Base-by-base conservation (phyloP, 805 yeast genomes). In the Cyberlindnera mrakii region DNA sequence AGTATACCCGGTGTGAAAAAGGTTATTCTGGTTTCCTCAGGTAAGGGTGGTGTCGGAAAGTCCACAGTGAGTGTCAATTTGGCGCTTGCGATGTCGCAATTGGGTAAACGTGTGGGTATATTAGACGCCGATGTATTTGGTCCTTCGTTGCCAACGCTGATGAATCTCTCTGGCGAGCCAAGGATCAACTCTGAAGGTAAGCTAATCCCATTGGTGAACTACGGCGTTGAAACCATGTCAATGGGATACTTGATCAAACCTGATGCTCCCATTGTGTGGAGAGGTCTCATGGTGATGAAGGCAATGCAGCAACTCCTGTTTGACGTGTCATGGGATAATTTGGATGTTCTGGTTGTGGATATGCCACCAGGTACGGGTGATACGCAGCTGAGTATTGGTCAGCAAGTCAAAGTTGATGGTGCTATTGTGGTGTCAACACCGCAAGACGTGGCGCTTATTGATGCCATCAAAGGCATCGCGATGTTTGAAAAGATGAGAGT, bases 281-380 rank as follows among this genome's bases (percentile, higher is more conserved):
- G 96, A 42, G 96, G 96, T 0, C 63, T 86, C 34, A 78, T 87
- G 79, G 90, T 87, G 17, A 87, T 84, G 78, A 87, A 87, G 59
- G 96, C 95, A 0, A 60, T 87, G 19, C 88, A 87, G 52, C 96
- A 87, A 55, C 68, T 87, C n/a, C 58, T 87, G 9, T 87, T 82
- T 53, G 95, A 87, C 42, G 95, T 87, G 1, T 75, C 79, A 36
- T 87, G 96, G 96, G 67, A 69, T 23, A 57, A 60, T 5, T 58
- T 86, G 35, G 95, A 87, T 57, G 71, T 79, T 18, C 65, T 87
- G 38, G 82, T 87, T 2, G 67, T 87, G 10, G 96, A 87, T 53
- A 75, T 87, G 85, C 96, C 96, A 0, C 96, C 96, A 0, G 96
- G 96, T 3, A 87, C 96, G 0, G 96, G 96, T 16, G 96, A 87